Base-by-base conservation (phyloP, 2,329 filamentous ascomycete genomes). In the Aureobasidium sp. region DNA sequence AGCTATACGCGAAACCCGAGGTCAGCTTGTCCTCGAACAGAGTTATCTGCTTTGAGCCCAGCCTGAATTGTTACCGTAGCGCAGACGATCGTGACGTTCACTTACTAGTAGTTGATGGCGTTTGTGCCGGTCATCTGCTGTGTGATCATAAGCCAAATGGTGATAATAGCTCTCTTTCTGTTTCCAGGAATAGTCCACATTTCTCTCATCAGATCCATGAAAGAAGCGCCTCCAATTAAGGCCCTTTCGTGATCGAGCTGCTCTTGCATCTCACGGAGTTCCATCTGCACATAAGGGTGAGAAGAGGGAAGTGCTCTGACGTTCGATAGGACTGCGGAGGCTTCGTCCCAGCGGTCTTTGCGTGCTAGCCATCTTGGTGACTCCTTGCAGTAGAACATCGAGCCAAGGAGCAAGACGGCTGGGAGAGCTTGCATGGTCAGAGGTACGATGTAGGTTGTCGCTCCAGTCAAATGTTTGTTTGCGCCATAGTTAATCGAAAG, bases 231-330 rank as follows among this genome's bases (percentile, higher is more conserved):
- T 71, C 81, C 80, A 29, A 84, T 87, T 0, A 87, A 86, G 71
- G 89, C 87, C 61, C 87, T 79, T 70, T 91, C 89, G 29, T 86
- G 83, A 65, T 89, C 82, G n/a, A 89, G 81, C 45, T 87, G 81
- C 17, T 78, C 77, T 64, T 84, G 82, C 71, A 92, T 91, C 63
- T 79, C 81, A 36, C 79, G 76, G 44, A 91, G 81, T 63, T 91
- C 87, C 8, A 58, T 56, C 22, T 61, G 62, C 15, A 69, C 64
- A 44, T 67, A 68, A 9, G 62, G 74, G 69, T 91, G 91, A 20
- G 91, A 87, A 61, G 87, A 79, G 0, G 82, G 66, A 87, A 68
- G 62, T 77, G 82, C 76, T 41, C 86, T 82, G 44, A 90, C 77
- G 41, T 73, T 76, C 22, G 81, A 77, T 7, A 90, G 78, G 20